Base-by-base conservation (phyloP, 441 rosid genomes). In the Populus trichocarpa region DNA sequence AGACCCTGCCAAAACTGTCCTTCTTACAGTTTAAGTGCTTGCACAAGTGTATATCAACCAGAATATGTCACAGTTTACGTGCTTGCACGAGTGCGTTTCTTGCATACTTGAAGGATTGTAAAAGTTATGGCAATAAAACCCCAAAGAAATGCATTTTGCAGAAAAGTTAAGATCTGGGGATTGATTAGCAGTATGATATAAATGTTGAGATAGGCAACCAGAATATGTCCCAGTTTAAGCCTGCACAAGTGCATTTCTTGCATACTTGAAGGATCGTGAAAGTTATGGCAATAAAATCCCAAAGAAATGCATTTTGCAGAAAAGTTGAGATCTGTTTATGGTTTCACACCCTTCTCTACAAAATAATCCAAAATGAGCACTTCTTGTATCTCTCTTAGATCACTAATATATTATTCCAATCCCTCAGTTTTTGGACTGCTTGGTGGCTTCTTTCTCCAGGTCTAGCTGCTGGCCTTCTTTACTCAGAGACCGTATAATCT, bases 61-160 rank as follows among this genome's bases (percentile, higher is more conserved):
- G 57, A 76, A 28, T 8, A 67, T 59, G 36, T 75, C 3, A 16
- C 76, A 66, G 35, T 18, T 40, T 71, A 16, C 30, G 30, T 81
- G 35, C 22, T 20, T 53, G 36, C 4, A 67, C 30, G 22, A 66
- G 46, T 46, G 64, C 76, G 8, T 63, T 22, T 26, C 35, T 38
- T 67, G 25, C 18, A 38, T 10, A 10, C 30, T 20, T 28, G 71
- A 14, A 63, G 79, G 8, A 67, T 42, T 46, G 8, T 42, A 42
- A 70, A 50, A 38, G 42, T 38, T 38, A 12, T 64, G 42, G 36
- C 6, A 12, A 28, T 33, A 42, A 30, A 68, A 18, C 63, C 26
- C 12, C 4, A 69, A 65, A 67, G 20, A 35, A 10, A n/a, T 66
- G 28, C 23, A 38, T 35, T 30, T 12, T 22, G 75, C 64, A 42